Conservation (phyloP, 306 rosid species). For the Trichosanthes truncata region DNA sequence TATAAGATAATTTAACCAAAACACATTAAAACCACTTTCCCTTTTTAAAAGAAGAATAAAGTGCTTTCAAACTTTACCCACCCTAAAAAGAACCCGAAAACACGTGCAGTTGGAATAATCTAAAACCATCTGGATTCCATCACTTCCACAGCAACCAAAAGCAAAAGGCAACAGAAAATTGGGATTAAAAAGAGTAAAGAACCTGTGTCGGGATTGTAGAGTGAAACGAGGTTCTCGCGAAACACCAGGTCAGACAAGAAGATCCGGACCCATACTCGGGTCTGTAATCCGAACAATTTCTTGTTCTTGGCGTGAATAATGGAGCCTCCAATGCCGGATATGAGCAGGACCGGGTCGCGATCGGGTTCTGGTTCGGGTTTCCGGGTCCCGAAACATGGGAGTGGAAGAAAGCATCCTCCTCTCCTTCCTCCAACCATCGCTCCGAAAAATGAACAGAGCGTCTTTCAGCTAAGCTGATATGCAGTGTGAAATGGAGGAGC, state of each 20-base stretch:
- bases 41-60: background rate
- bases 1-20: background rate
- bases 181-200: background rate
- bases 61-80: background rate
- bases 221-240: slow-evolving; percentile 59
- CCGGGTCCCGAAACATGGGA: slow-evolving; percentile 40
- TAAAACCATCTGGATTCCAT: background rate
- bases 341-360: slow-evolving; percentile 70
- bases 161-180: background rate
- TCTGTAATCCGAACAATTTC: slow-evolving; percentile 50
- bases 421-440: slow-evolving; percentile 20
- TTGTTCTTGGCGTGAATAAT: slow-evolving; percentile 52
- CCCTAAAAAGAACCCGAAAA: background rate
- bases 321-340: slow-evolving; percentile 90
- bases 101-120: background rate
- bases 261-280: slow-evolving; percentile 81
- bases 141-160: slow-evolving; percentile 2
- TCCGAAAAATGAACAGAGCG: background rate
- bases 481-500: background rate
- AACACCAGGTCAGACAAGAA: slow-evolving; percentile 68
- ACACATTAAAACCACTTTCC: background rate
- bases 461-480: background rate
- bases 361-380: slow-evolving; percentile 30
- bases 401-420: slow-evolving; percentile 15
- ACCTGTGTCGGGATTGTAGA: slow-evolving; percentile 85